A percentile compares a stretch with the other conserved stretches of the same genome.
Evolutionary conservation across 495 filamentous ascomycete genomes (phyloP).

Genomic region (Talaromyces borbonicus): DNA sequence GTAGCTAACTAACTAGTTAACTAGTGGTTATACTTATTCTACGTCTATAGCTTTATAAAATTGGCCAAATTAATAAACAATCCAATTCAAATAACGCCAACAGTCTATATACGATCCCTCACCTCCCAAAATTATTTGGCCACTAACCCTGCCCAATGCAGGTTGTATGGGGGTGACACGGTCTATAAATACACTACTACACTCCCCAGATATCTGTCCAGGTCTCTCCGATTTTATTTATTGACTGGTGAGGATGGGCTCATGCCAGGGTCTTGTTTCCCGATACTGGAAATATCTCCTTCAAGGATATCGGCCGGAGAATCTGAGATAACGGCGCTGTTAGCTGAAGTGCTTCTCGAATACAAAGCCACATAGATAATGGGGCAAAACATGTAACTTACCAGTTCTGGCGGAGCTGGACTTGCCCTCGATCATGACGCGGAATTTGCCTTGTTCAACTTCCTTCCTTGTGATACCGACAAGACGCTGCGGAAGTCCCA

Average conservation of each 20-base stretch:
- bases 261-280: constrained; percentile 26
- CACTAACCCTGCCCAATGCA: too few relatives aligned
- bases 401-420: constrained; percentile 68
- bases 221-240: too few relatives aligned
- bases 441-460: constrained; percentile 69
- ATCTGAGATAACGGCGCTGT: constrained; percentile 36
- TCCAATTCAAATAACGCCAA: neutral
- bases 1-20: neutral
- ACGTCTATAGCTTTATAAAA: neutral
- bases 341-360: constrained; percentile 14
- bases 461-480: constrained; percentile 60
- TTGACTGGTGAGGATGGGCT: constrained; percentile 30
- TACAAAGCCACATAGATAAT: neutral
- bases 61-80: neutral
- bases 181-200: constrained; percentile 4
- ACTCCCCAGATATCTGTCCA: too few relatives aligned
- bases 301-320: constrained; percentile 47
- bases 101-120: neutral
- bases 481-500: constrained; percentile 78
- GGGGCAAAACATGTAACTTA: constrained; percentile 20
- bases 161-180: too few relatives aligned
- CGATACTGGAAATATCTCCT: constrained; percentile 25
- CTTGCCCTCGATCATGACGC: constrained; percentile 56
- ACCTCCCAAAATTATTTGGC: too few relatives aligned
- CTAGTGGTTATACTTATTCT: neutral